phyloP scores from a whole-genome alignment of 441 rosid genomes.

The Mallotus repandus region DNA sequence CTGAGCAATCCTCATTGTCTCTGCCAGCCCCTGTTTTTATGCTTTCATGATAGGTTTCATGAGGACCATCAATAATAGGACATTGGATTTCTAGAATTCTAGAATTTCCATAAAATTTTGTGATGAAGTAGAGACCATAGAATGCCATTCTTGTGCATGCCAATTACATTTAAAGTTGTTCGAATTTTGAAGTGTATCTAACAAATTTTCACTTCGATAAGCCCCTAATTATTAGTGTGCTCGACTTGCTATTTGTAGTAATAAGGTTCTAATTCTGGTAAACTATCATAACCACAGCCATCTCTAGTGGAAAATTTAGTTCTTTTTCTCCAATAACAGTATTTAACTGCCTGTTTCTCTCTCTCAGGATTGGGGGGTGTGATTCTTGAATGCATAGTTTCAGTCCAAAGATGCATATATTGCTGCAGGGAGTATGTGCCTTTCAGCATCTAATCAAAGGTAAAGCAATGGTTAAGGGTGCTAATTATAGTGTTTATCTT shows the following conservation, averaged over 20 bases:
- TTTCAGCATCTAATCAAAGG: conserved; percentile 8
- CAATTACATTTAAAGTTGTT: too few relatives aligned
- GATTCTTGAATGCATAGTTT: not conserved
- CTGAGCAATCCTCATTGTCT: too few relatives aligned
- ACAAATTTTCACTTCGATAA: not conserved
- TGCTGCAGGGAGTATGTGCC: not conserved
- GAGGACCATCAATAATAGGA: too few relatives aligned
- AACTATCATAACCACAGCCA: not conserved
- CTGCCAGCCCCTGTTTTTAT: too few relatives aligned
- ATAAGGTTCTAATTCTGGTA: not conserved
- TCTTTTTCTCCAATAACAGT: not conserved
- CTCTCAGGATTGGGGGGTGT: conserved; percentile 8
- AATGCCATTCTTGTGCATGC: not conserved
- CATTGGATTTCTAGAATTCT: not conserved
- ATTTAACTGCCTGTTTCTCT: not conserved
- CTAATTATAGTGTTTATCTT: not conserved
- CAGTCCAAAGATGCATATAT: not conserved
- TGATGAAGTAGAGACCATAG: not conserved
- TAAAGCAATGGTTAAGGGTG: not conserved
- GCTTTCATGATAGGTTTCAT: too few relatives aligned
- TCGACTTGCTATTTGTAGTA: not conserved
- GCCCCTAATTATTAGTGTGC: not conserved
- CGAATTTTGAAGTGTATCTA: not conserved
- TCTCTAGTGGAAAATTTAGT: not conserved
- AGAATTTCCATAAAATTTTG: too few relatives aligned